A percentile compares a stretch with the other conserved stretches of the same genome.
Evolutionary conservation across 1,139 yeast species (phyloP).

Genomic region (Arxiozyma heterogenica): DNA sequence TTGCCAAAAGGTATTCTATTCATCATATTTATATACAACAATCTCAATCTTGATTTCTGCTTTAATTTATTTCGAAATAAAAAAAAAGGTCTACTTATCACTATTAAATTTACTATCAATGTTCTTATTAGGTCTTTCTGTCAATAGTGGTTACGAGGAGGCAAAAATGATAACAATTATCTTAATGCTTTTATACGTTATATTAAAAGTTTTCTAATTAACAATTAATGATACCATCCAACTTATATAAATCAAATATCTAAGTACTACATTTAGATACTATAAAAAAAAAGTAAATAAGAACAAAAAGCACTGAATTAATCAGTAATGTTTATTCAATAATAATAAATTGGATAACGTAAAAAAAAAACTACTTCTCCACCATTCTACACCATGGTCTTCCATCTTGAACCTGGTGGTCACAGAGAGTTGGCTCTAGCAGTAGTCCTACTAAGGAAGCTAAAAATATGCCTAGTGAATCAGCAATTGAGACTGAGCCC

Average conservation of each 20-base stretch:
- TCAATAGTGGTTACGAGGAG: neutral
- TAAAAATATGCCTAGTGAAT: conserved; percentile 74
- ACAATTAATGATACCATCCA: too few species aligned
- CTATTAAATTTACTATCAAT: neutral
- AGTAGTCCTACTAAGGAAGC: conserved; percentile 72
- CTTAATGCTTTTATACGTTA: neutral
- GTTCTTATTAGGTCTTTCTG: neutral
- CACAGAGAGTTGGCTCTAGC: conserved; percentile 67
- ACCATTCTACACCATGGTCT: conserved; percentile 52
- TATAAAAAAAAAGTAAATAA: too few species aligned
- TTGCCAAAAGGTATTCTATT: neutral
- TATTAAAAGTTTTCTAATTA: neutral
- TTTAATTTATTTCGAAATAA: neutral
- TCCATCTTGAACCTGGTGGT: conserved; percentile 54
- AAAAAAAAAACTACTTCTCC: conserved; percentile 8
- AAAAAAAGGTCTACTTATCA: neutral
- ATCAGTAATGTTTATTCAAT: too few species aligned
- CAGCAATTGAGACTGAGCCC: conserved; percentile 92
- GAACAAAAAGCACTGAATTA: too few species aligned
- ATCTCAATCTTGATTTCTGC: neutral
- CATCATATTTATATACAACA: neutral
- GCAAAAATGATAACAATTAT: neutral
- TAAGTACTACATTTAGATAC: too few species aligned
- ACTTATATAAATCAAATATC: too few species aligned
- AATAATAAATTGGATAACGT: neutral